Evolutionary conservation across 495 filamentous ascomycete species (phyloP).

Genomic region (Chaetomidium leptoderma): DNA sequence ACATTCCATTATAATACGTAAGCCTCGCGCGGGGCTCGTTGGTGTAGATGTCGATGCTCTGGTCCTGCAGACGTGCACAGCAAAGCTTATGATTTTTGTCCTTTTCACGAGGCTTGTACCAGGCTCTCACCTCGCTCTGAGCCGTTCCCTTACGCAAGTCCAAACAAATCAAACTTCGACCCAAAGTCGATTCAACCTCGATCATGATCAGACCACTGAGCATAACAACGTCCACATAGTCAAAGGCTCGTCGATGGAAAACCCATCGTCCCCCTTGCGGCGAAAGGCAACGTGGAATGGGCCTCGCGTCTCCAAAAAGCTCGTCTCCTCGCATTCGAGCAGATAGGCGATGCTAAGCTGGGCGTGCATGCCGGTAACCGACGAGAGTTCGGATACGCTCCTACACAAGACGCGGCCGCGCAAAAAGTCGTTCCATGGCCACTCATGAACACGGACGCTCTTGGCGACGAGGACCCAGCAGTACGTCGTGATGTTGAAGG

Average conservation of each 20-base stretch:
- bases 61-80: not conserved
- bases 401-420: constrained; percentile 25
- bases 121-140: not conserved
- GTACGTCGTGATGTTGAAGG: constrained; percentile 36
- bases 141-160: not conserved
- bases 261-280: constrained; percentile 25
- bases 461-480: constrained; percentile 34
- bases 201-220: not conserved
- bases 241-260: constrained; percentile 33
- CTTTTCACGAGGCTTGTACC: not conserved
- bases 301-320: constrained; percentile 24
- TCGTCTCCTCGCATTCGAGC: constrained; percentile 24
- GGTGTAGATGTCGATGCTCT: not conserved
- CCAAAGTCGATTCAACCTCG: not conserved
- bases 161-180: not conserved
- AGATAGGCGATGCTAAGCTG: constrained; percentile 33
- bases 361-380: constrained; percentile 28
- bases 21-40: not conserved
- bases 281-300: constrained; percentile 30
- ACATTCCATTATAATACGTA: not conserved
- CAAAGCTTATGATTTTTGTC: not conserved
- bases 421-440: constrained; percentile 38
- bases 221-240: not conserved
- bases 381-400: constrained; percentile 29
- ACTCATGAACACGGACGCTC: constrained; percentile 30